Evolutionary conservation across 2,329 filamentous ascomycete species (phyloP).

Genomic region (Fusarium incarnatum): DNA sequence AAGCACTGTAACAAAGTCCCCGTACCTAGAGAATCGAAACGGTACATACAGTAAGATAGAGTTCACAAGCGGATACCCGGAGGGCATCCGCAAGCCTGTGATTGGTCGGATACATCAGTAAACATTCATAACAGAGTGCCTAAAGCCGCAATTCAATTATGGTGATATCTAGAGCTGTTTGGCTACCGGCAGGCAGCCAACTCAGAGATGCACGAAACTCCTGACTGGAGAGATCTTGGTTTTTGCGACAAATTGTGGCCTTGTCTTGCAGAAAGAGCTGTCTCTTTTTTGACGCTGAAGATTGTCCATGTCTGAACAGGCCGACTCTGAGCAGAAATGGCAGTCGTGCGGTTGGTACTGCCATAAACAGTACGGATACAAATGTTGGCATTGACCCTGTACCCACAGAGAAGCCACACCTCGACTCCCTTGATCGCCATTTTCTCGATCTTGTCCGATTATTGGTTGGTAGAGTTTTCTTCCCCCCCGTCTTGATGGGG

Average conservation of each 20-base stretch:
- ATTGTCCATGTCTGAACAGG: slow-evolving; percentile 4
- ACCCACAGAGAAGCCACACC: slow-evolving; percentile 12
- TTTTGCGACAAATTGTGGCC: background rate
- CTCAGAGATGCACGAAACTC: background rate
- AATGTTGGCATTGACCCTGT: slow-evolving; percentile 21
- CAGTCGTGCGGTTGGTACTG: slow-evolving; percentile 15
- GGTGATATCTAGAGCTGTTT: background rate
- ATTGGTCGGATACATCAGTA: slow-evolving; percentile 13
- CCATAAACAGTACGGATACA: slow-evolving; percentile 10
- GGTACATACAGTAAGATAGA: slow-evolving; percentile 32
- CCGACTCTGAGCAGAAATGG: background rate
- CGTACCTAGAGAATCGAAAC: slow-evolving; percentile 12
- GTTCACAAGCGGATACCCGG: slow-evolving; percentile 22
- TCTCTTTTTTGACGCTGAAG: background rate
- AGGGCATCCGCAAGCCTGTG: slow-evolving; percentile 20
- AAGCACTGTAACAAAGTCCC: slow-evolving; percentile 6
- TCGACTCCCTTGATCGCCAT: slow-evolving; percentile 30
- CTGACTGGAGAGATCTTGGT: background rate
- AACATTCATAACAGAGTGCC: slow-evolving; percentile 3
- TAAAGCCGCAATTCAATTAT: slow-evolving; percentile 20
- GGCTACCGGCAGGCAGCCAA: background rate
- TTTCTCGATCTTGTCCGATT: slow-evolving; percentile 52
- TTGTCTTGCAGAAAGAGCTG: background rate
- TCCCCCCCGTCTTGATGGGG: slow-evolving; percentile 43
- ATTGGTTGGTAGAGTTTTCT: slow-evolving; percentile 49